Percentiles rank a stretch among this genome's conserved stretches.
Conservation (phyloP, 805 yeast species). For the Teunomyces barrocoloradensis region DNA sequence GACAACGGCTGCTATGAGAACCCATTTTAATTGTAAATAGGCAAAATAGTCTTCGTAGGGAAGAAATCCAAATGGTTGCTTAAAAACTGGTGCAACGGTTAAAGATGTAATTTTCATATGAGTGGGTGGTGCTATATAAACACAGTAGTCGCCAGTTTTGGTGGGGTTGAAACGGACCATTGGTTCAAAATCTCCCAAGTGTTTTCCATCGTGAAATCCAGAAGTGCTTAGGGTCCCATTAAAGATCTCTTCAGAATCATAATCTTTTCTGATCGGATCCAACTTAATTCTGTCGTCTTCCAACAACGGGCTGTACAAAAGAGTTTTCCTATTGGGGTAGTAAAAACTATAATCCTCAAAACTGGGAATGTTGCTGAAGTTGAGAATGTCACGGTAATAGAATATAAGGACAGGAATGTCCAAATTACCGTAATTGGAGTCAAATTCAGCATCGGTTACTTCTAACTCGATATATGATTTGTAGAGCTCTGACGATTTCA, state of each 20-base stretch:
- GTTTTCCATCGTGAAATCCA: neutral
- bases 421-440: conserved; percentile 5
- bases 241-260: neutral
- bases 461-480: conserved; percentile 10
- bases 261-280: conserved; percentile 1
- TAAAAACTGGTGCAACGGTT: conserved; percentile 14
- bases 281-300: conserved; percentile 14
- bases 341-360: conserved; percentile 15
- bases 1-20: conserved; percentile 13
- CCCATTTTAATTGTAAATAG: conserved; percentile 15
- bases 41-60: conserved; percentile 13
- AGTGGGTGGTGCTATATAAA: conserved; percentile 24
- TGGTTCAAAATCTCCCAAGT: neutral
- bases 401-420: conserved; percentile 24
- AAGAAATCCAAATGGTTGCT: conserved; percentile 27
- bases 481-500: neutral
- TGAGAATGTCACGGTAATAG: conserved; percentile 19
- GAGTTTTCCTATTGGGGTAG: too few species aligned
- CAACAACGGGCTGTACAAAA: neutral
- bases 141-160: conserved; percentile 29
- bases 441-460: conserved; percentile 7
- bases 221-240: neutral
- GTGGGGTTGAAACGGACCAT: conserved; percentile 10
- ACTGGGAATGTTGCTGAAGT: conserved; percentile 18
- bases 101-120: conserved; percentile 9